Percentiles rank a stretch among this genome's conserved stretches.
Evolutionary conservation across 23 red algal genomes (phyloP).

Genomic region (Cyanidiococcus yangmingshanensis): DNA sequence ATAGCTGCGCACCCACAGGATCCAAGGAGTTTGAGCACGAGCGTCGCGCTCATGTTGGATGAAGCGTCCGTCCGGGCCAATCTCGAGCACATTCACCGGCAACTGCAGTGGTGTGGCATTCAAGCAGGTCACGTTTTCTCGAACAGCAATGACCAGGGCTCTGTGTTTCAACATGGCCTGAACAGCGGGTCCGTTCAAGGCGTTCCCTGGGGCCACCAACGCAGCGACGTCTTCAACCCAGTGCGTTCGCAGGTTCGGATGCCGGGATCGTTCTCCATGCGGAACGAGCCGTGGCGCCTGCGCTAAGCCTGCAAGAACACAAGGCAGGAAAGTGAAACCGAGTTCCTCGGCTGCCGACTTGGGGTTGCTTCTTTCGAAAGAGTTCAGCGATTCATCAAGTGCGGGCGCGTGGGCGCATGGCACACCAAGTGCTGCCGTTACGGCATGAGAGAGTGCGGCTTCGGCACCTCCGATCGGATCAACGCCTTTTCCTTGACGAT

Average conservation of each 20-base stretch:
- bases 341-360: conserved; percentile 97
- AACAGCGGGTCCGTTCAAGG: conserved; percentile 34
- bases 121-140: conserved; percentile 52
- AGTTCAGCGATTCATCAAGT: conserved; percentile 38
- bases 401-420: conserved; percentile 92
- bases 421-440: conserved; percentile 44
- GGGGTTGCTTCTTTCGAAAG: conserved; percentile 37
- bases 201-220: conserved; percentile 48
- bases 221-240: conserved; percentile 50
- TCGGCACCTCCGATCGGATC: conserved; percentile 90
- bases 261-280: background rate
- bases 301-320: conserved; percentile 79
- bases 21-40: background rate
- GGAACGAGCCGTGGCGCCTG: conserved; percentile 39
- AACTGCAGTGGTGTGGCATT: conserved; percentile 21
- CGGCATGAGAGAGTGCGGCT: conserved; percentile 75
- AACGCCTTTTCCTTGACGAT: conserved; percentile 70
- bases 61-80: background rate
- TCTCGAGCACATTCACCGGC: conserved; percentile 26
- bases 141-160: conserved; percentile 44
- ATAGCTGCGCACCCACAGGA: conserved; percentile 55
- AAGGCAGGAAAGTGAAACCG: conserved; percentile 87
- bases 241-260: background rate
- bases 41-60: background rate
- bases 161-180: conserved; percentile 25